Percentiles rank a stretch among this genome's conserved stretches.
Evolutionary conservation across 2,329 filamentous ascomycete species (phyloP).

Genomic region (Fusarium sp.): DNA sequence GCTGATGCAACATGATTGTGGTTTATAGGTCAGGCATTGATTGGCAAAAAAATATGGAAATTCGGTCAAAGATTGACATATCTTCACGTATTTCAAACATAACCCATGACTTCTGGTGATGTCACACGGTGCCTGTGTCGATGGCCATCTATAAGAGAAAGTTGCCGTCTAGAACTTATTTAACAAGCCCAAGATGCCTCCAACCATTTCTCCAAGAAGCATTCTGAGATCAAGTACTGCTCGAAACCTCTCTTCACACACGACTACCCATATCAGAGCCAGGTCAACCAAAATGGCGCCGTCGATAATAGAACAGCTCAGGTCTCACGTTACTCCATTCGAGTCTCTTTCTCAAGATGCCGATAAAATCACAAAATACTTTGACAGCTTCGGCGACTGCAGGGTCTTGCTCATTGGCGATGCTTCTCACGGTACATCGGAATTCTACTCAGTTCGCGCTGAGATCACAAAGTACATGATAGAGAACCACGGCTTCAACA

Average conservation of each 20-base stretch:
- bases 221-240: background rate
- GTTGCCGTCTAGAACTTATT: background rate
- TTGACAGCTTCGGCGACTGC: constrained; percentile 27
- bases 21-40: background rate
- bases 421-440: constrained; percentile 28
- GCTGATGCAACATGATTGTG: background rate
- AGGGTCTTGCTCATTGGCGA: constrained; percentile 26
- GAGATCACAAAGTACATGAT: constrained; percentile 35
- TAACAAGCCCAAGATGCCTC: background rate
- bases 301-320: constrained; percentile 16
- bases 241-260: no score
- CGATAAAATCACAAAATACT: constrained; percentile 12
- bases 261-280: background rate
- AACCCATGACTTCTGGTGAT: constrained; percentile 1
- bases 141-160: constrained; percentile 1
- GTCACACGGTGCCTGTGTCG: constrained; percentile 9
- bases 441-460: constrained; percentile 25
- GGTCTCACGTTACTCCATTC: constrained; percentile 18
- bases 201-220: background rate
- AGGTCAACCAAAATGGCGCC: constrained; percentile 11
- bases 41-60: background rate
- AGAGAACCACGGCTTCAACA: constrained; percentile 30
- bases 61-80: background rate
- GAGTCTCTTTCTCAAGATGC: constrained; percentile 8
- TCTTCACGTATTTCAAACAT: background rate